Evolutionary conservation across 2,329 filamentous ascomycete species (phyloP).

Genomic region (Ascochyta viciae-villosae): DNA sequence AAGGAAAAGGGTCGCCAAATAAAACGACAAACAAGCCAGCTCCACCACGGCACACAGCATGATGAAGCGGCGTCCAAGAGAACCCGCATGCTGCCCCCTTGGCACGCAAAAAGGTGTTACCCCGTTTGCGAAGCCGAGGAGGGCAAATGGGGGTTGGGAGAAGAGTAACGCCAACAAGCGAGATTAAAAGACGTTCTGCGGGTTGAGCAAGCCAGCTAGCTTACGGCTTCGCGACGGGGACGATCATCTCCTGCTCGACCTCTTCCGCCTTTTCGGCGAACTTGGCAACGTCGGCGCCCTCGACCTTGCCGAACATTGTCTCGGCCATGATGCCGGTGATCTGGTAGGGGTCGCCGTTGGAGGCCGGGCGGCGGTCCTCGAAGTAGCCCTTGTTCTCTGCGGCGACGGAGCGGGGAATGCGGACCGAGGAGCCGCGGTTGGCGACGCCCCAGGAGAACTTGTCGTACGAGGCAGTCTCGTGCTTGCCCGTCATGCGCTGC

Average conservation of each 20-base stretch:
- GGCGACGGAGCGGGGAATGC: constrained; percentile 85
- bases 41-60: neutral
- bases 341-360: constrained; percentile 87
- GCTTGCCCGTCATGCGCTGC: constrained; percentile 86
- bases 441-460: constrained; percentile 93
- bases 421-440: constrained; percentile 93
- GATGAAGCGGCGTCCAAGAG: constrained; percentile 4
- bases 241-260: constrained; percentile 46
- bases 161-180: constrained; percentile 13
- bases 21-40: constrained; percentile 1
- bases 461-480: constrained; percentile 95
- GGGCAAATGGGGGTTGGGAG: neutral
- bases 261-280: constrained; percentile 46
- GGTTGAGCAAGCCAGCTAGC: neutral
- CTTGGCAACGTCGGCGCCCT: constrained; percentile 56
- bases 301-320: constrained; percentile 63
- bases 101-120: neutral
- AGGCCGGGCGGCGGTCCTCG: constrained; percentile 72
- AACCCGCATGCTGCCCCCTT: neutral
- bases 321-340: constrained; percentile 82
- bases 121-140: neutral
- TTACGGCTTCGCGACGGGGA: constrained; percentile 39
- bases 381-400: constrained; percentile 95
- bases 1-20: constrained; percentile 7
- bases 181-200: neutral